Evolutionary conservation across 768 basidiomycete genomes (phyloP).

Genomic region (Serendipita sp.): DNA sequence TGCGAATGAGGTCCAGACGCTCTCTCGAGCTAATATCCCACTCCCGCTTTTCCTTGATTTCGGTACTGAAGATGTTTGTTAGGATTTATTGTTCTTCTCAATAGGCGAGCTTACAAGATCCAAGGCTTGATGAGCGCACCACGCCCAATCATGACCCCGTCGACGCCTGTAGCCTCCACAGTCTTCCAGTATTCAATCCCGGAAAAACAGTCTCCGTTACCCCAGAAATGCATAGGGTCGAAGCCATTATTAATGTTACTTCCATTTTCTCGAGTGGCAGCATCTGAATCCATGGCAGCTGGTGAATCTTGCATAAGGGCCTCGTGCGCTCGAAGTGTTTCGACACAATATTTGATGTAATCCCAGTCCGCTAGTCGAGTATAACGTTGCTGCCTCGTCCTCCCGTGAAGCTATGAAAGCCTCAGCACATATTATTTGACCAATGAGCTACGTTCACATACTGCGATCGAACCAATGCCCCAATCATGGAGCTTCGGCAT

Average conservation of each 20-base stretch:
- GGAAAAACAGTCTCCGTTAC: conserved; percentile 91
- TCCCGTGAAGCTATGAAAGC: conserved; percentile 66
- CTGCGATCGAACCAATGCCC: conserved; percentile 28
- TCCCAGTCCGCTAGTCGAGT: conserved; percentile 86
- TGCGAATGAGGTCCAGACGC: conserved; percentile 59
- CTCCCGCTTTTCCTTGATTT: conserved; percentile 79
- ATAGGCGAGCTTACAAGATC: conserved; percentile 14
- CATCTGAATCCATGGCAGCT: neutral
- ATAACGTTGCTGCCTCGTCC: conserved; percentile 89
- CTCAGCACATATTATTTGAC: conserved; percentile 13
- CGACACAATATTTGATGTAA: conserved; percentile 79
- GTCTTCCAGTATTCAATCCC: conserved; percentile 65
- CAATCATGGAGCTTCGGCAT: conserved; percentile 62
- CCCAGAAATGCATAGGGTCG: conserved; percentile 76
- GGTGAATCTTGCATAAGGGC: conserved; percentile 15
- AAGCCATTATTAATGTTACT: neutral
- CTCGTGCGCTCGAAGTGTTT: conserved; percentile 55
- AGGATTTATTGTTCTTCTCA: neutral
- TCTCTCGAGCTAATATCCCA: conserved; percentile 88
- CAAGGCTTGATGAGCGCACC: conserved; percentile 80
- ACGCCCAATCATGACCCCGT: conserved; percentile 89
- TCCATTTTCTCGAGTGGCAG: neutral
- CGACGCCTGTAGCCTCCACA: conserved; percentile 67
- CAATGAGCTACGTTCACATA: conserved; percentile 34
- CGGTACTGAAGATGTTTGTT: conserved; percentile 79